A percentile compares a stretch with the other conserved stretches of the same genome.
Conservation (phyloP, 2,329 filamentous ascomycete genomes). For the Myrmaecium sp. region DNA sequence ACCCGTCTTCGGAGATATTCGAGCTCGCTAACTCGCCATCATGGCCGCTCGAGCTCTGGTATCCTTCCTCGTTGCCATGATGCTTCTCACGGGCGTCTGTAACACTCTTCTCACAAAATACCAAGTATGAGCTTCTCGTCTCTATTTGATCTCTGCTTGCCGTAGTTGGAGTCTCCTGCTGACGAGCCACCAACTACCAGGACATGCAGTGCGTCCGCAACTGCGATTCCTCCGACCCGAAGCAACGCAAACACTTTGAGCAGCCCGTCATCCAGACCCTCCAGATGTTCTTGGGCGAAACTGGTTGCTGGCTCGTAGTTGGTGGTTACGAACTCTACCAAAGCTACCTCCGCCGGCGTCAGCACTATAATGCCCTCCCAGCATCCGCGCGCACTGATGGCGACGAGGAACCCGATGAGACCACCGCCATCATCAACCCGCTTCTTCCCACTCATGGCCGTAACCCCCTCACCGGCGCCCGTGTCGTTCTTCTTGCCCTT, state of each 20-base stretch:
- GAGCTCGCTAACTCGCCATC: constrained; percentile 6
- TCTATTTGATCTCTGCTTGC: not conserved
- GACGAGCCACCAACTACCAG: constrained; percentile 30
- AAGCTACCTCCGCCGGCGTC: constrained; percentile 32
- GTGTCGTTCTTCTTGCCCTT: constrained; percentile 58
- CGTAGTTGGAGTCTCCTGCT: constrained; percentile 7
- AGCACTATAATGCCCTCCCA: too few species aligned
- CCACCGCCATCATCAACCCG: constrained; percentile 34
- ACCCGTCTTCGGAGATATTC: too few species aligned
- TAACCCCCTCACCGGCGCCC: constrained; percentile 48
- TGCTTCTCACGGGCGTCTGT: constrained; percentile 89
- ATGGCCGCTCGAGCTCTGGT: constrained; percentile 62
- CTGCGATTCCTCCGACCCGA: constrained; percentile 55
- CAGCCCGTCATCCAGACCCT: constrained; percentile 90
- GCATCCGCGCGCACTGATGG: constrained; percentile 11
- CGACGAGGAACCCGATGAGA: constrained; percentile 13
- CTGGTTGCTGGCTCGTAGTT: constrained; percentile 89
- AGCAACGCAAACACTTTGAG: constrained; percentile 60
- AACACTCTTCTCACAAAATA: constrained; percentile 96
- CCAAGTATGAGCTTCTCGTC: constrained; percentile 45
- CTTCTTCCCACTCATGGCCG: constrained; percentile 31
- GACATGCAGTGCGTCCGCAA: constrained; percentile 95
- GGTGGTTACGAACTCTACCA: constrained; percentile 50
- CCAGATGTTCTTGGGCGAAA: constrained; percentile 96
- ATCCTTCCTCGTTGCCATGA: constrained; percentile 82